Conservation (phyloP, 176 grass and related monocot genomes). For the Triticum timopheevii region DNA sequence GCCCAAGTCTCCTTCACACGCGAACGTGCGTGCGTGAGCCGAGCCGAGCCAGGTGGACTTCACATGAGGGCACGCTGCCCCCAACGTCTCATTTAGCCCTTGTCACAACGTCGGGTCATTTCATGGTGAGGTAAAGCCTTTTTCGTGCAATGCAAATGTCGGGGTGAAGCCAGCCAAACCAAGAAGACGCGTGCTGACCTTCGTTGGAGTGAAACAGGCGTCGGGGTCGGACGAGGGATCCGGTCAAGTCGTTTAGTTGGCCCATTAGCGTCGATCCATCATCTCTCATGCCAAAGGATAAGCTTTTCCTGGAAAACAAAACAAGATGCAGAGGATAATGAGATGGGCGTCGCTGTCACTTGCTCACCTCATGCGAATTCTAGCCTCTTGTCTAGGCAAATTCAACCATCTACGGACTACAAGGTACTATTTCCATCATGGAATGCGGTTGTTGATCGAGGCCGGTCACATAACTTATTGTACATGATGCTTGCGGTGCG, state of each 20-base stretch:
- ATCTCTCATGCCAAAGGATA: not conserved
- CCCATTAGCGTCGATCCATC: conserved; percentile 23
- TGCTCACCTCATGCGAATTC: conserved; percentile 1
- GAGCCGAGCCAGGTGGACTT: no score
- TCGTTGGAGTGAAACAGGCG: no score
- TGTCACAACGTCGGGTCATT: no score
- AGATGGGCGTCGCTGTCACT: not conserved
- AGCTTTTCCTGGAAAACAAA: not conserved
- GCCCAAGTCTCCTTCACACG: no score
- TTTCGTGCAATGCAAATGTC: no score
- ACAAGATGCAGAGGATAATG: not conserved
- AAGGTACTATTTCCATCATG: not conserved
- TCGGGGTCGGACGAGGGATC: not conserved
- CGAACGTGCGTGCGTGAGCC: no score
- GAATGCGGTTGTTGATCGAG: no score
- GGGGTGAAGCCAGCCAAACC: no score
- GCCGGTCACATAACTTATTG: not conserved
- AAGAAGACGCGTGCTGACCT: conserved; percentile 32
- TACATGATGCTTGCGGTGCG: no score
- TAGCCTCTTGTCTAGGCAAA: not conserved
- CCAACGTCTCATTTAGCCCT: no score
- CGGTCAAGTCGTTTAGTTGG: conserved; percentile 5
- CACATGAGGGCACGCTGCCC: no score
- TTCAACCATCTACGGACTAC: not conserved
- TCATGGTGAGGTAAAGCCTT: no score